Base-by-base conservation (phyloP, 1,139 yeast genomes). In the Yamadazyma atmosphaerica region DNA sequence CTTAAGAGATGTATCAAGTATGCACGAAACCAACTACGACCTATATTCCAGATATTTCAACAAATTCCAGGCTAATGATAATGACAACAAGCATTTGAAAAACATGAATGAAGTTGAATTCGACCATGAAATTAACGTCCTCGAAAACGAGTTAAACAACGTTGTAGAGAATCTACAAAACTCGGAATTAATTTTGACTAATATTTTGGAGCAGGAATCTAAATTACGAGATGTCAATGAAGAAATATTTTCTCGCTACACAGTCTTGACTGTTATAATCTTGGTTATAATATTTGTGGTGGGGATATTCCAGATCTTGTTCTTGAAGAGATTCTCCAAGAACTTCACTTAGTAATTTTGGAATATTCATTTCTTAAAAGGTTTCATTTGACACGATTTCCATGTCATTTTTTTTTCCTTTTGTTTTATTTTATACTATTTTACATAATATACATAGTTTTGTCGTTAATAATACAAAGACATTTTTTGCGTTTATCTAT, bases 161-260 rank as follows among this genome's bases (percentile, higher is more conserved):
- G 61, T 69, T 11, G 51, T 55, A 2, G 66, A 61, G 28, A 61
- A 52, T 29, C 55, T 71, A 37, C 43, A 55, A 27, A 53, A 55
- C 32, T 56, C 67, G 7, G 64, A 61, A 34, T 39, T 46, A 4
- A 57, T 60, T 15, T 49, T 70, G 29, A 40, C 52, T 29, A 55
- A 57, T 23, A 54, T 71, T 37, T 46, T 65, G 50, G 60, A 59
- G 22, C 66, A 64, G 40, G 76, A 72, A 46, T 54, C 46, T 16
- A 54, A 52, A 42, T 54, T 70, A 36, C 50, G 77, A 42, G 68
- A 69, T 44, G 60, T 59, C 33, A 72, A 72, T 49, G 77, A 72
- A 45, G 56, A 52, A 15, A 70, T 71, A 25, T 71, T 49, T 40
- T 51, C 61, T 21, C 60, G 59, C 14, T 68, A 66, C 50, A 65